phyloP scores from a whole-genome alignment of 306 rosid species.

The Pueraria montana region DNA sequence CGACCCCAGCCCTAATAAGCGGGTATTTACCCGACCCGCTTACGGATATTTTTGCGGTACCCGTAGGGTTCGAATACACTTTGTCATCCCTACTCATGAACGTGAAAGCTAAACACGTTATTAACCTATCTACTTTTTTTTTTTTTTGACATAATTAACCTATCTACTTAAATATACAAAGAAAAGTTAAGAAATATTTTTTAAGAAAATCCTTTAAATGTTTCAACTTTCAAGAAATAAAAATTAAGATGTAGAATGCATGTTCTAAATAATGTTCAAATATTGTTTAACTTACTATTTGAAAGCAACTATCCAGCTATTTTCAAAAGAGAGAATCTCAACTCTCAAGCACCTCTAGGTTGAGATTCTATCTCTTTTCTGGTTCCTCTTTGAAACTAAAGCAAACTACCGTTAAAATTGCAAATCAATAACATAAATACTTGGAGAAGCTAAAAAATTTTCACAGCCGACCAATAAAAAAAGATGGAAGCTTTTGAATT shows the following conservation, averaged over 20 bases:
- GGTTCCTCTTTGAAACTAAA: slow-evolving; percentile 18
- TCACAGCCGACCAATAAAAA: not conserved
- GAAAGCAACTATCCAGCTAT: not conserved
- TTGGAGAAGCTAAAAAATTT: not conserved
- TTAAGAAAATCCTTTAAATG: not conserved
- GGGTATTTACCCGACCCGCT: too few species aligned
- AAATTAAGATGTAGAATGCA: not conserved
- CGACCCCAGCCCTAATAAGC: too few species aligned
- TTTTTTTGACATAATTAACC: not conserved
- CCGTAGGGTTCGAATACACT: too few species aligned
- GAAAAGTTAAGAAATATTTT: not conserved
- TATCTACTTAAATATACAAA: not conserved
- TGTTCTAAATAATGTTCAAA: not conserved
- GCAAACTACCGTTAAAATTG: not conserved
- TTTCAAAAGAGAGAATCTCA: not conserved
- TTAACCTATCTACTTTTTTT: not conserved
- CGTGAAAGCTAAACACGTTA: not conserved
- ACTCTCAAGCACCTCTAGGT: not conserved
- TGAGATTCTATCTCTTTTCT: not conserved
- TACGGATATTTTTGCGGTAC: too few species aligned
- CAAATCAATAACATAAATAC: not conserved
- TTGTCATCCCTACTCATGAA: too few species aligned
- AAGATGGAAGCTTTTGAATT: slow-evolving; percentile 1
- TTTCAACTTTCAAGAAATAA: not conserved
- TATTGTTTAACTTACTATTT: not conserved